A percentile compares a stretch with the other conserved stretches of the same genome.
phyloP scores from a whole-genome alignment of 495 filamentous ascomycete species.

The Aspergillus steynii region DNA sequence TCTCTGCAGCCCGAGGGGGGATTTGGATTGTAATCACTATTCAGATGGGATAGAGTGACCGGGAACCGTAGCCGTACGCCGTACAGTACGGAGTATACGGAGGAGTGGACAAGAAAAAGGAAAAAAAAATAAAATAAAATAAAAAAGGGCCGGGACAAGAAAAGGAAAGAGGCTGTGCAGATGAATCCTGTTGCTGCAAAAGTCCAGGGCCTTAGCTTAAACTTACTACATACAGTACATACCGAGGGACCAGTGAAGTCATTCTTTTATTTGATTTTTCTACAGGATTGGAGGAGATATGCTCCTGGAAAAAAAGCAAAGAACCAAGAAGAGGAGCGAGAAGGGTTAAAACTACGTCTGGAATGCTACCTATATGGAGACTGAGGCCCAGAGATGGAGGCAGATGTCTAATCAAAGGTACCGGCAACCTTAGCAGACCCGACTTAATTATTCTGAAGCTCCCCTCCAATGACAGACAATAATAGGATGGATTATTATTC shows the following conservation, averaged over 20 bases:
- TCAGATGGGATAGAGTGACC: neutral
- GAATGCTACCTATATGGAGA: too few species aligned
- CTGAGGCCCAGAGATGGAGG: too few species aligned
- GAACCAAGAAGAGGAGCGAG: neutral
- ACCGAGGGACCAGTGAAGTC: neutral
- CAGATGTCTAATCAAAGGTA: neutral
- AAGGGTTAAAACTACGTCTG: too few species aligned
- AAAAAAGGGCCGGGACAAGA: neutral
- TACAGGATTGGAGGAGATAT: neutral
- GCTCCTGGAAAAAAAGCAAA: neutral
- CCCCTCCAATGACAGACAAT: neutral
- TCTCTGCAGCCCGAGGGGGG: neutral
- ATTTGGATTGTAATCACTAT: constrained; percentile 1
- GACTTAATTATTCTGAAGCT: neutral
- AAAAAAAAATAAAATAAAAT: neutral
- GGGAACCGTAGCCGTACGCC: neutral
- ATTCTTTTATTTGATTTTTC: neutral
- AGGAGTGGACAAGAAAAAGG: neutral
- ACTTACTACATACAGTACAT: constrained; percentile 3
- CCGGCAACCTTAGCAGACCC: neutral
- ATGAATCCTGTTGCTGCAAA: constrained; percentile 2
- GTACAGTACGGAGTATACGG: neutral
- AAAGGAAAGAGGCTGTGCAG: constrained; percentile 7
- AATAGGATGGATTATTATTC: neutral
- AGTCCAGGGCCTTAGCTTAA: constrained; percentile 2